Percentiles rank a stretch among this genome's conserved stretches.
These are phyloP conservation scores for Bimuria novae-zelandiae DNA, from an alignment of 2,329 filamentous ascomycete species.

Conservation along the genomic window DNA sequence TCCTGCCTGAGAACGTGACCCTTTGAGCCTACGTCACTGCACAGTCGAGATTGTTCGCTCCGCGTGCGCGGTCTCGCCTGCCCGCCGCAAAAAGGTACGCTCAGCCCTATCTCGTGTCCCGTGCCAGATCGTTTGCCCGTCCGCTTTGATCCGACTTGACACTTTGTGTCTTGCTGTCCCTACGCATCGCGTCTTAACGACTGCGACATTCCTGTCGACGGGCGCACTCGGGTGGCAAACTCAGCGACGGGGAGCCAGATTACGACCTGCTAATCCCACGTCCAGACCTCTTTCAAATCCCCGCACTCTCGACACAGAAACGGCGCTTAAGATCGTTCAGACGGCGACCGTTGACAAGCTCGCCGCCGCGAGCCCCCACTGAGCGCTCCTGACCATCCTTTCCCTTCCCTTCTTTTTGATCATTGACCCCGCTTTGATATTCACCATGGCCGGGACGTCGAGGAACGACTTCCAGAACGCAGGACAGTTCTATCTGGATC, in stretches of 20 bases:
- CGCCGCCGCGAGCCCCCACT: not conserved
- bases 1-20: constrained; percentile 11
- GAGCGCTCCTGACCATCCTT: not conserved
- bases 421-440: constrained; percentile 24
- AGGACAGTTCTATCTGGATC: constrained; percentile 50
- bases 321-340: not conserved
- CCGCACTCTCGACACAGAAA: not conserved
- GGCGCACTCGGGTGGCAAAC: constrained; percentile 5
- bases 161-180: not conserved
- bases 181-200: not conserved
- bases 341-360: not conserved
- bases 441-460: constrained; percentile 43
- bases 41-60: constrained; percentile 11
- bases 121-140: constrained; percentile 18
- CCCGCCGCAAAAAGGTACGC: constrained; percentile 17
- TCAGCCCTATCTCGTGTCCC: constrained; percentile 15
- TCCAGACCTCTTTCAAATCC: constrained; percentile 2
- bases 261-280: constrained; percentile 2
- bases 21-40: constrained; percentile 7
- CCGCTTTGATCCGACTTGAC: constrained; percentile 22
- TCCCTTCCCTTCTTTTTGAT: not conserved
- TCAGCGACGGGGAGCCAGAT: not conserved
- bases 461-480: constrained; percentile 47
- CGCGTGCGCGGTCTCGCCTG: constrained; percentile 15
- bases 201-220: not conserved